Base-by-base conservation (phyloP, 768 basidiomycete species). In the Sarcomyxa edulis region DNA sequence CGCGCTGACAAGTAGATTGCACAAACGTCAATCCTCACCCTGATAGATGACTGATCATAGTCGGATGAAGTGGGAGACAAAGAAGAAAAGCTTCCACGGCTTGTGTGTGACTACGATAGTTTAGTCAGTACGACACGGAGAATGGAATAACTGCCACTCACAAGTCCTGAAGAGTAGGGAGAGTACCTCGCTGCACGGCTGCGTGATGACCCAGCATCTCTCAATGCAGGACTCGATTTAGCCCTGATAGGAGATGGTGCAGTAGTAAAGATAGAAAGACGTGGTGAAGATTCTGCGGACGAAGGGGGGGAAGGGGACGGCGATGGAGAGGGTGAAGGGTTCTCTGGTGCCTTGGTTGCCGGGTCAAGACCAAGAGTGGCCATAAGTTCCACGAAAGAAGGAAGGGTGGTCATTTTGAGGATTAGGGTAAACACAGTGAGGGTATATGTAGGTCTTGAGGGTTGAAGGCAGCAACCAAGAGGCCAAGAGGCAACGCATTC, bases 351-450 rank as follows among this genome's bases (percentile, higher is more conserved):
- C 51, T 46, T 35, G 55, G 63, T 32, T 21, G 54, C 58, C 48
- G 72, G 71, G 48, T 84, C 77, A 59, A 90, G 69, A 47, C 84
- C 88, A 49, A 91, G 69, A 44, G 88, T 76, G 46, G 77, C 76
- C 85, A 91, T 87, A 56, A 91, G 83, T 65, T 89, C 81, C 42
- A 87, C 79, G 58, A 91, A 91, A 40, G 88, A 89, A 53, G 88
- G 88, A 51, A 90, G 79, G 52, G 84, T 61, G 55, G 81, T 66
- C 81, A 82, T 86, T 51, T 52, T 51, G 58, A 54, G 44, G 46
- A 45, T 45, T 52, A 37, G 48, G 49, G 51, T 46, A 51, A 45
- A 45, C 36, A 49, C 46, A 52, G 52, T 48, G 52, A 52, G 50
- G n/a, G n/a, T n/a, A n/a, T n/a, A n/a, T n/a, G n/a, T 55, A 58